Conservation (phyloP, 2,329 filamentous ascomycete species). For the Ceratocystis harringtonii region DNA sequence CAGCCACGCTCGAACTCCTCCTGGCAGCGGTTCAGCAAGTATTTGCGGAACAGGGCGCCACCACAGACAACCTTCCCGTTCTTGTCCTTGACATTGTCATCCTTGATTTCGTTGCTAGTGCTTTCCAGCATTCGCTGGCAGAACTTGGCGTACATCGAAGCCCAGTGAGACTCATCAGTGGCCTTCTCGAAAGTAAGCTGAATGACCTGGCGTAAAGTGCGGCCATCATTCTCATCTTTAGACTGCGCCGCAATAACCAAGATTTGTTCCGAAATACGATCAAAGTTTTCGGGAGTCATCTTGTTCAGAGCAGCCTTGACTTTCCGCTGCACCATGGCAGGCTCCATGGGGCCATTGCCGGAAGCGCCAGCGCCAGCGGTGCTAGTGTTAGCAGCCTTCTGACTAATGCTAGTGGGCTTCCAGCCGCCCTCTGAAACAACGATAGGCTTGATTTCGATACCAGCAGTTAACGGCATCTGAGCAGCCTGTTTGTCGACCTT, state of each 20-base stretch:
- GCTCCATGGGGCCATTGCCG: slow-evolving; percentile 51
- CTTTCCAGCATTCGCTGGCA: slow-evolving; percentile 92
- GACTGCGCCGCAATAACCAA: slow-evolving; percentile 85
- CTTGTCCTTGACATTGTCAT: slow-evolving; percentile 89
- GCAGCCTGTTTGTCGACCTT: slow-evolving; percentile 61
- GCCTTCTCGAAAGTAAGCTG: slow-evolving; percentile 99
- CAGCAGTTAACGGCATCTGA: slow-evolving; percentile 81
- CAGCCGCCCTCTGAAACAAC: slow-evolving; percentile 60
- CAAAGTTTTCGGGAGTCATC: slow-evolving; percentile 99
- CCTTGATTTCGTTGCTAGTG: slow-evolving; percentile 88
- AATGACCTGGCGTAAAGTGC: slow-evolving; percentile 92
- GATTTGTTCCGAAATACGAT: slow-evolving; percentile 87
- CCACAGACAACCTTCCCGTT: slow-evolving; percentile 75
- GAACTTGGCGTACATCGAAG: slow-evolving; percentile 97
- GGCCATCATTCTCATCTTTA: slow-evolving; percentile 86
- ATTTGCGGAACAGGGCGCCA: slow-evolving; percentile 93
- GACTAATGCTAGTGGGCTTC: slow-evolving; percentile 65
- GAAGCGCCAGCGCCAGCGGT: slow-evolving; percentile 25
- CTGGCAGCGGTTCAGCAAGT: slow-evolving; percentile 94
- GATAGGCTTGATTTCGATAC: slow-evolving; percentile 69
- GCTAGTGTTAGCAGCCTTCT: slow-evolving; percentile 22
- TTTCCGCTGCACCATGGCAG: slow-evolving; percentile 92
- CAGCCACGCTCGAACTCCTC: slow-evolving; percentile 98
- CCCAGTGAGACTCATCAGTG: slow-evolving; percentile 96
- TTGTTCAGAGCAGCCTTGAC: slow-evolving; percentile 98